phyloP scores from a whole-genome alignment of 2,329 filamentous ascomycete species.

The Exophiala oligosperma region DNA sequence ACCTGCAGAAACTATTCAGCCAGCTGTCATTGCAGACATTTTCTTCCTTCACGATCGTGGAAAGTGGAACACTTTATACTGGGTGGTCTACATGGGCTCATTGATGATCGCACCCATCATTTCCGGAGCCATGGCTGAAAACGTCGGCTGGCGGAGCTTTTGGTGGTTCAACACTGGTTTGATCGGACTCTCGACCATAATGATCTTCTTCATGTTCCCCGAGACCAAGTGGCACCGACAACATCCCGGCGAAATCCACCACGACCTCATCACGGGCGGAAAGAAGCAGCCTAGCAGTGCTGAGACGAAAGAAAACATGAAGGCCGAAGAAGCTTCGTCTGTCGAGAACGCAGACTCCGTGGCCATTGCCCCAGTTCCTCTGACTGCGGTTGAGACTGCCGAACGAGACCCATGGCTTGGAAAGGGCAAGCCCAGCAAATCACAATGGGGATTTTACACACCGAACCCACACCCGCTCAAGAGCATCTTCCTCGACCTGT shows the following conservation, averaged over 20 bases:
- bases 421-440: conserved; percentile 54
- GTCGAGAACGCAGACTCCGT: conserved; percentile 2
- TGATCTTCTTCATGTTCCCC: conserved; percentile 61
- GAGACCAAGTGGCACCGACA: conserved; percentile 61
- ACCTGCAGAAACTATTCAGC: conserved; percentile 63
- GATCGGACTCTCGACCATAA: conserved; percentile 50
- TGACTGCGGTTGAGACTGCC: conserved; percentile 32
- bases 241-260: conserved; percentile 32
- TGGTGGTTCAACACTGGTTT: conserved; percentile 66
- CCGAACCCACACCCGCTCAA: conserved; percentile 44
- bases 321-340: conserved; percentile 11
- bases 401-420: conserved; percentile 56
- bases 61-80: conserved; percentile 63
- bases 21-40: conserved; percentile 63
- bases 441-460: conserved; percentile 58
- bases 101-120: conserved; percentile 63
- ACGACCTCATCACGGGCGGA: background rate
- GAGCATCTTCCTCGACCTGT: conserved; percentile 55
- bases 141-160: conserved; percentile 61
- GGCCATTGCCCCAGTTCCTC: conserved; percentile 23
- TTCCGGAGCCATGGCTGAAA: conserved; percentile 60
- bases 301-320: conserved; percentile 10
- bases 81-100: conserved; percentile 62
- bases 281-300: conserved; percentile 1
- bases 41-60: conserved; percentile 66